Evolutionary conservation across 495 filamentous ascomycete species (phyloP).

Genomic region (Xylaria palmicola): DNA sequence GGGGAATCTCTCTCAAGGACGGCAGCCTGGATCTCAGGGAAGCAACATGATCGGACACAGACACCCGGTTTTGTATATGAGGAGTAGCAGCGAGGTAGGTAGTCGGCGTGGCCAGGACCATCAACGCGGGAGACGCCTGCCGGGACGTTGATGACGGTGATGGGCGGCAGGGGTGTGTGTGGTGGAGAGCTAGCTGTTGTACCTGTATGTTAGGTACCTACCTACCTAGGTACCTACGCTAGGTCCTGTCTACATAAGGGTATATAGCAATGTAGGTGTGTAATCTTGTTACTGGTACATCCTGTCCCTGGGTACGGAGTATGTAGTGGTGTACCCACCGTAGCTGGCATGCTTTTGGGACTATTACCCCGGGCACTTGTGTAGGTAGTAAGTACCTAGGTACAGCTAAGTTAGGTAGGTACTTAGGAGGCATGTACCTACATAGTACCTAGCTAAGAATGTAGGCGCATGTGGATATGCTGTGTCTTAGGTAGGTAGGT

Average conservation of each 20-base stretch:
- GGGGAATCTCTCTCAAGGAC: background rate
- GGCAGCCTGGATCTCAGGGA: background rate
- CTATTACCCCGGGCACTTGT: too few relatives aligned
- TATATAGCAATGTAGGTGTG: too few relatives aligned
- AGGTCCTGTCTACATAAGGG: background rate
- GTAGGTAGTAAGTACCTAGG: too few relatives aligned
- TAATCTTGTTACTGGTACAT: too few relatives aligned
- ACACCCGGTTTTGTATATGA: background rate
- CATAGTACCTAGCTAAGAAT: too few relatives aligned
- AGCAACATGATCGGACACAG: constrained; percentile 13
- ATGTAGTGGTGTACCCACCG: too few relatives aligned
- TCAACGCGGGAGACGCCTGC: background rate
- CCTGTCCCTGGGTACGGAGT: too few relatives aligned
- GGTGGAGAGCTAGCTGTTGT: background rate
- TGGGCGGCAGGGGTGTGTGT: background rate
- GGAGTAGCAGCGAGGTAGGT: background rate
- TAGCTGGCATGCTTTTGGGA: too few relatives aligned
- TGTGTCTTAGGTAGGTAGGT: too few relatives aligned
- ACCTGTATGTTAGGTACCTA: background rate
- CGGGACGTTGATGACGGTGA: background rate
- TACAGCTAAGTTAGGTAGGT: too few relatives aligned
- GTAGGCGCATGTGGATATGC: too few relatives aligned
- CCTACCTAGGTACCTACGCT: background rate
- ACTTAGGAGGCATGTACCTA: too few relatives aligned
- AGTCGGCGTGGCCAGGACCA: background rate